These are phyloP conservation scores for Wallacemonas collosoma DNA, from an alignment of 208 protist genomes.

Conservation along the genomic window DNA sequence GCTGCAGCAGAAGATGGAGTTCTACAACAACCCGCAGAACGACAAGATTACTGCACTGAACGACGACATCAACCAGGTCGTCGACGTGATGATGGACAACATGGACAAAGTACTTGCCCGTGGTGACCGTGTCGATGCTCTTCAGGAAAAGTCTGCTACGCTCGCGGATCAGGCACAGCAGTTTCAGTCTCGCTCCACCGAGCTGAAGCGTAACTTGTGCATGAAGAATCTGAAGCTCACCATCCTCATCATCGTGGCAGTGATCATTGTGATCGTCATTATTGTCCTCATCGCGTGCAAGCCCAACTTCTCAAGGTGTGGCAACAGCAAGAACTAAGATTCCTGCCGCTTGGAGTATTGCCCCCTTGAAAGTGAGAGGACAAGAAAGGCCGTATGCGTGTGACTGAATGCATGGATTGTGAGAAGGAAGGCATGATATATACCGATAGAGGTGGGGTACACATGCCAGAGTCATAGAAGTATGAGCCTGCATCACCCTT, in stretches of 20 bases:
- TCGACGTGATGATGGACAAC: conserved; percentile 94
- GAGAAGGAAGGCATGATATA: too few relatives aligned
- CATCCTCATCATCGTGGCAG: conserved; percentile 72
- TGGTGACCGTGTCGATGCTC: conserved; percentile 83
- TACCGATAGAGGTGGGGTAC: too few relatives aligned
- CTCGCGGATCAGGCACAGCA: conserved; percentile 83
- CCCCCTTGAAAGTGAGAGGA: background rate
- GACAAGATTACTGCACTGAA: conserved; percentile 91
- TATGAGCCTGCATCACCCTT: too few relatives aligned
- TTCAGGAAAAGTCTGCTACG: conserved; percentile 85
- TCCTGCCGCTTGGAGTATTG: background rate
- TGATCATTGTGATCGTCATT: conserved; percentile 78
- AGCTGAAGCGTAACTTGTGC: conserved; percentile 90
- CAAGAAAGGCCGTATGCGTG: background rate
- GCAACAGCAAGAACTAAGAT: conserved; percentile 17
- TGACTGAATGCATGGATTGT: too few relatives aligned
- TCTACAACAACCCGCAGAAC: conserved; percentile 93
- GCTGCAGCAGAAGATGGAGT: conserved; percentile 93
- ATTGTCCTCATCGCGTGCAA: conserved; percentile 87
- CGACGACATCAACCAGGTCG: conserved; percentile 90
- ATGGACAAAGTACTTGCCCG: conserved; percentile 92
- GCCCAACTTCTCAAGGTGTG: conserved; percentile 86
- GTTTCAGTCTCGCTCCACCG: conserved; percentile 81
- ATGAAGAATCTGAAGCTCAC: conserved; percentile 91
- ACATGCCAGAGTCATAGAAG: too few relatives aligned